phyloP scores from a whole-genome alignment of 2,329 filamentous ascomycete species.

The Proliferodiscus dingleyae region DNA sequence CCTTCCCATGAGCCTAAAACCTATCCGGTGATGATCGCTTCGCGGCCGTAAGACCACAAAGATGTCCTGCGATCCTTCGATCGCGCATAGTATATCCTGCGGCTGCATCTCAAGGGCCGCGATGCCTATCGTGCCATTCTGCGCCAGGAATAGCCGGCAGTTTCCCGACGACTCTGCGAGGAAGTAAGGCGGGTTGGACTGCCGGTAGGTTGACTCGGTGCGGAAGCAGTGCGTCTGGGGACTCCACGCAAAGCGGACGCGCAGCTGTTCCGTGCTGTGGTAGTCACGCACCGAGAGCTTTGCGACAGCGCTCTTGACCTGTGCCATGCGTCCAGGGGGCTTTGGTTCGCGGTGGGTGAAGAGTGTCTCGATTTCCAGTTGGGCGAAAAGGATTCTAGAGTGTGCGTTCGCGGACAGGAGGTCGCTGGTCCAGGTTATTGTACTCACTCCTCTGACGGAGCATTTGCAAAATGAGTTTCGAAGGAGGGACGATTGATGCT shows the following conservation, averaged over 20 bases:
- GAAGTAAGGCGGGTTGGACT: background rate
- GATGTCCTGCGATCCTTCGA: background rate
- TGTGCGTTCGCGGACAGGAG: background rate
- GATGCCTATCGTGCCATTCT: background rate
- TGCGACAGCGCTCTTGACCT: background rate
- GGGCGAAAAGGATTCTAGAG: background rate
- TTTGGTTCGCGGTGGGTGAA: background rate
- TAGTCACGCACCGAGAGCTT: background rate
- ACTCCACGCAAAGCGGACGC: background rate
- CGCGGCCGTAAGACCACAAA: background rate
- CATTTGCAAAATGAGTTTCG: background rate
- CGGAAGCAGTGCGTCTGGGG: background rate
- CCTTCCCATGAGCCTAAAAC: background rate
- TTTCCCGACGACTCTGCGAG: background rate
- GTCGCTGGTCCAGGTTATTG: background rate
- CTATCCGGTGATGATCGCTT: background rate
- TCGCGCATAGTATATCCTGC: background rate
- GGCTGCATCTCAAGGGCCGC: background rate
- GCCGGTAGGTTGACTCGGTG: background rate
- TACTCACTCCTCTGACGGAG: background rate
- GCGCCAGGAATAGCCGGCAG: background rate
- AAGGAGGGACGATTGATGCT: background rate
- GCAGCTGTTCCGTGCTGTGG: background rate
- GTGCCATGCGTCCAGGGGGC: background rate
- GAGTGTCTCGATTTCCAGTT: background rate